A percentile compares a stretch with the other conserved stretches of the same genome.
These are phyloP conservation scores for Xylaria acuta DNA, from an alignment of 495 filamentous ascomycete species.

Conservation along the genomic window DNA sequence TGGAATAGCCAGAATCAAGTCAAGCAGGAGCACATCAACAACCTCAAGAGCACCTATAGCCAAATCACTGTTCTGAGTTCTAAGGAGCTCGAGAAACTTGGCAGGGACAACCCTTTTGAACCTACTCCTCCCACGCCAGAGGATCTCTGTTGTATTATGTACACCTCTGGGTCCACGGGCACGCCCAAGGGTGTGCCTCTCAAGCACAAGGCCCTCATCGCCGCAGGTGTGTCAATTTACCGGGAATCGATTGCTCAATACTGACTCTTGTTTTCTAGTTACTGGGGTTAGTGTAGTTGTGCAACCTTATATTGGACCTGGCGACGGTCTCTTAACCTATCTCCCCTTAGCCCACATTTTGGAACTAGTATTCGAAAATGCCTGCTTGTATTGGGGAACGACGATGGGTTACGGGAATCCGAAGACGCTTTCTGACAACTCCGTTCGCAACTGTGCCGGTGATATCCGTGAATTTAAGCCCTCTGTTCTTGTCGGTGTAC, in stretches of 20 bases:
- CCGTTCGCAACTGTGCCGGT: constrained; percentile 91
- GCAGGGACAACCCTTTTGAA: constrained; percentile 82
- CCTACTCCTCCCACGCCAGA: constrained; percentile 80
- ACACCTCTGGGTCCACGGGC: constrained; percentile 97
- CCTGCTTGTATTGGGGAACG: constrained; percentile 89
- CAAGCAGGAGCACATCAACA: constrained; percentile 80
- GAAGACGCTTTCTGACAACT: constrained; percentile 87
- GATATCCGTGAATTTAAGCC: constrained; percentile 95
- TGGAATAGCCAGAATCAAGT: constrained; percentile 83
- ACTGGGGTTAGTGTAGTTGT: constrained; percentile 88
- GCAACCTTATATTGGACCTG: constrained; percentile 81
- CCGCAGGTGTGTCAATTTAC: constrained; percentile 67
- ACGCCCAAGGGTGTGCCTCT: constrained; percentile 94
- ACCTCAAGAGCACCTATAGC: constrained; percentile 72
- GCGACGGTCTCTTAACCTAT: constrained; percentile 88
- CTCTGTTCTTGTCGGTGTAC: constrained; percentile 91
- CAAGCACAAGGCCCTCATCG: constrained; percentile 87
- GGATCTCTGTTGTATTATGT: constrained; percentile 98
- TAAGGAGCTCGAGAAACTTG: constrained; percentile 82
- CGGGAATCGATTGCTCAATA: constrained; percentile 21
- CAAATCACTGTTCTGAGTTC: constrained; percentile 80
- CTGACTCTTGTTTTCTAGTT: constrained; percentile 54
- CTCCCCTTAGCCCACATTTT: constrained; percentile 94
- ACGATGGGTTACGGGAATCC: constrained; percentile 98
- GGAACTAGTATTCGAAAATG: constrained; percentile 97